Evolutionary conservation across 163 green algal genomes (phyloP).

Genomic region (Scenedesmus sp.): DNA sequence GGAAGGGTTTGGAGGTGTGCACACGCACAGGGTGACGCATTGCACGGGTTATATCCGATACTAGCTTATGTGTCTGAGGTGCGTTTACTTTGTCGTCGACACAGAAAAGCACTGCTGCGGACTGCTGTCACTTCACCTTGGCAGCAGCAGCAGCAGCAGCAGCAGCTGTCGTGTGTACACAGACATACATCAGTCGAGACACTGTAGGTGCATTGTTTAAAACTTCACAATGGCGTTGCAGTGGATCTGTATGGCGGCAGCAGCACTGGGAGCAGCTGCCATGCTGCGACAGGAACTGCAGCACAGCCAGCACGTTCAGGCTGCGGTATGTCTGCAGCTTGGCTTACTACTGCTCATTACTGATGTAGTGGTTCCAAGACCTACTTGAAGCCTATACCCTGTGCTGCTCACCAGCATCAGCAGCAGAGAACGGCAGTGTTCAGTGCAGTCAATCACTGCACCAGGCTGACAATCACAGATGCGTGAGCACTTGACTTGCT

Average conservation of each 20-base stretch:
- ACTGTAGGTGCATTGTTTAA: neutral
- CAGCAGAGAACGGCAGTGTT: neutral
- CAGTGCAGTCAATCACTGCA: too few relatives aligned
- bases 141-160: neutral
- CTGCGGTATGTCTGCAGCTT: neutral
- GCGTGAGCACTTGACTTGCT: too few relatives aligned
- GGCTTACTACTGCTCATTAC: too few relatives aligned
- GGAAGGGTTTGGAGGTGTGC: neutral
- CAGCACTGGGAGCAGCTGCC: neutral
- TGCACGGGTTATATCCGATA: too few relatives aligned
- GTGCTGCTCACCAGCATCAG: neutral
- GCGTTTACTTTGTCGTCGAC: neutral
- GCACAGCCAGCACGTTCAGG: neutral
- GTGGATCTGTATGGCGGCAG: neutral
- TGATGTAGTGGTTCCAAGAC: too few relatives aligned
- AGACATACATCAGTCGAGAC: neutral
- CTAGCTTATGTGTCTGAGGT: neutral
- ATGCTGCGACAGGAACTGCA: constrained; percentile 8
- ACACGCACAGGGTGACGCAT: neutral
- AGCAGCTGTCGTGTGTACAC: neutral
- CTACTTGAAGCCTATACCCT: too few relatives aligned
- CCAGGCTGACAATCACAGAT: too few relatives aligned
- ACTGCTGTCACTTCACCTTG: neutral
- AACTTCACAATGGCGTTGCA: neutral
- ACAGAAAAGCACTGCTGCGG: neutral